phyloP scores from a whole-genome alignment of 164 flowering plant genomes.

The Dillenia turbinata region DNA sequence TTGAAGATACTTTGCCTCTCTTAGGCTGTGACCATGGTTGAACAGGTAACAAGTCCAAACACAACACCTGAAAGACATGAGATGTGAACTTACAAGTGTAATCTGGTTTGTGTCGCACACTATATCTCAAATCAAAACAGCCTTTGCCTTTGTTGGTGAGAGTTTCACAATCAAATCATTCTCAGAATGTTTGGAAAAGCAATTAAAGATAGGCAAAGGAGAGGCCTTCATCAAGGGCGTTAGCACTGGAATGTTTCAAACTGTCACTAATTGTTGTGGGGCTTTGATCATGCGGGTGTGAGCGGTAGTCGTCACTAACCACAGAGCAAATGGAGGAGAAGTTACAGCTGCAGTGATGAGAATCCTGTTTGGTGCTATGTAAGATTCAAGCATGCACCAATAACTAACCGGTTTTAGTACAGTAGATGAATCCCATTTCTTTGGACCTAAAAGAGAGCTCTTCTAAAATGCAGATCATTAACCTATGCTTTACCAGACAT shows the following conservation, averaged over 20 bases:
- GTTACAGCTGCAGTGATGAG: slow-evolving; percentile 69
- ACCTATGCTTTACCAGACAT: slow-evolving; percentile 70
- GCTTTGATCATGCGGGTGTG: slow-evolving; percentile 66
- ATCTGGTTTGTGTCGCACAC: slow-evolving; percentile 27
- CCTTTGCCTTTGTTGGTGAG: slow-evolving; percentile 72
- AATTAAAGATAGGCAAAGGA: slow-evolving; percentile 33
- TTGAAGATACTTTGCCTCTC: slow-evolving; percentile 37
- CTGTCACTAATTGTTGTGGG: slow-evolving; percentile 61
- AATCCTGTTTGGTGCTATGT: slow-evolving; percentile 79
- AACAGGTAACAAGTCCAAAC: slow-evolving; percentile 40
- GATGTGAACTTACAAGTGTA: neutral
- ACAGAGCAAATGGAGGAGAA: slow-evolving; percentile 46
- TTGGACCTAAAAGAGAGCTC: no score
- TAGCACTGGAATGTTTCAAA: slow-evolving; percentile 60
- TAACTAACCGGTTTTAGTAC: neutral
- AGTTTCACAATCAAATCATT: slow-evolving; percentile 39
- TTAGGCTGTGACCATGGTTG: slow-evolving; percentile 55
- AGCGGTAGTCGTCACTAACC: slow-evolving; percentile 40
- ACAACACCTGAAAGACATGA: neutral
- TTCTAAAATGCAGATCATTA: slow-evolving; percentile 46
- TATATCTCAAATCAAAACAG: slow-evolving; percentile 65
- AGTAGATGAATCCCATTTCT: neutral
- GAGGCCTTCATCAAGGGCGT: slow-evolving; percentile 67
- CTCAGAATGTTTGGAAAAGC: slow-evolving; percentile 41
- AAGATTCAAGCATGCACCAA: slow-evolving; percentile 13